Evolutionary conservation across 768 basidiomycete genomes (phyloP), one percentile per base, ranked within the genome.

Genomic region (Ramaria rubella): DNA sequence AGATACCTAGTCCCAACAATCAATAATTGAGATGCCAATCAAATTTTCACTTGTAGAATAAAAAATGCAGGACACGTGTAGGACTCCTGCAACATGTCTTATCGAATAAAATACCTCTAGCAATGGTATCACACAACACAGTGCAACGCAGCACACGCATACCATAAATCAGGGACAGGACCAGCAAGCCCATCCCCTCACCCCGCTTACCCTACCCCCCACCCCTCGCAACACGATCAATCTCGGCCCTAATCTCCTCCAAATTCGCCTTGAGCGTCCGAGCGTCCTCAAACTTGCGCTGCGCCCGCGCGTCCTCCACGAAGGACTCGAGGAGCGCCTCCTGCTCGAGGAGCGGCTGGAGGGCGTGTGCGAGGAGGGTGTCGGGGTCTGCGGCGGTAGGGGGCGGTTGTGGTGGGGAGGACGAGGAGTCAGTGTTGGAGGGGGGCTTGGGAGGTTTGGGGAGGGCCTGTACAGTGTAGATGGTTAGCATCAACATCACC

Each of bases 251-350:
- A 55, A 99, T 90, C 73, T 98, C 95, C 45, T 73, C 76, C 50
- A 97, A 69, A 68, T 87, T 94, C 30, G 72, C 68, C 66, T 89
- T 85, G 59, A 99, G 73, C 3, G 87, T 87, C 69, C 87, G 87
- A 14, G 87, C 88, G 65, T 99, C 96, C 69, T 98, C 95, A 61
- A 98, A 97, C 71, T 98, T 98, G 42, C 95, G 77, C 62, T 87
- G 86, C 2, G 83, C 79, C 69, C 85, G 87, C 5, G 95, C 95
- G 68, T 97, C 93, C 62, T 88, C 85, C 7, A 98, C 82, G 64
- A 94, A 97, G 1, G 83, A 79, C 69, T 94, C 90, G 19, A 99
- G 77, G 46, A 97, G 77, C 2, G 87, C 86, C 70, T 99, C 95
- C 69, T 98, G 95, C 70, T 97, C 94, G 15, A 97, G 78, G 12